A percentile compares a stretch with the other conserved stretches of the same genome.
These are phyloP conservation scores for Sclerospora graminicola DNA, from an alignment of 352 stramenopile species.

Conservation along the genomic window DNA sequence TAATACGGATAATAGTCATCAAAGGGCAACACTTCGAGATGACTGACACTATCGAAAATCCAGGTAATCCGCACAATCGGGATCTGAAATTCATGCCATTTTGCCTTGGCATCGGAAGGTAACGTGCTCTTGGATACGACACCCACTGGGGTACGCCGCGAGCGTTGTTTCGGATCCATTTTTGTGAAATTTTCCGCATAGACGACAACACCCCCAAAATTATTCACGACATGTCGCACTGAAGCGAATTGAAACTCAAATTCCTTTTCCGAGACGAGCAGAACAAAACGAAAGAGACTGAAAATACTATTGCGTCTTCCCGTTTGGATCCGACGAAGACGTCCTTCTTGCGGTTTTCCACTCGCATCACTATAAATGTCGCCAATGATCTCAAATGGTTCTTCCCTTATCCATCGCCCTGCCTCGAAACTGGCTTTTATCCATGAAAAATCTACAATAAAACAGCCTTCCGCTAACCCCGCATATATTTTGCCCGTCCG, in stretches of 20 bases:
- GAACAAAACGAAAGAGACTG: conserved; percentile 56
- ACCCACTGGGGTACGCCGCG: conserved; percentile 38
- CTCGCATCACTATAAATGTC: conserved; percentile 72
- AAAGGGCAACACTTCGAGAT: conserved; percentile 72
- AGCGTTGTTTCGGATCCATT: conserved; percentile 12
- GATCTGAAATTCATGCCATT: conserved; percentile 62
- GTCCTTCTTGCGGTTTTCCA: conserved; percentile 58
- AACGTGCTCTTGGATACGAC: conserved; percentile 67
- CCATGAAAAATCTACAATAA: conserved; percentile 73
- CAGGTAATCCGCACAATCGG: conserved; percentile 81
- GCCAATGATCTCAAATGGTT: conserved; percentile 62
- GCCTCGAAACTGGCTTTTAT: conserved; percentile 50
- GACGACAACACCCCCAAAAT: conserved; percentile 54
- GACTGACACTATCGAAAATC: conserved; percentile 84
- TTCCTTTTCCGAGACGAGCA: conserved; percentile 52
- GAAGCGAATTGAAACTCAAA: conserved; percentile 71
- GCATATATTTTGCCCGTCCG: conserved; percentile 84
- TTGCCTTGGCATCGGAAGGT: conserved; percentile 34
- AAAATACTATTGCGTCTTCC: conserved; percentile 69
- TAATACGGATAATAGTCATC: conserved; percentile 84
- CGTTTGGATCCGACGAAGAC: conserved; percentile 33
- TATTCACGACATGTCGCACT: conserved; percentile 44
- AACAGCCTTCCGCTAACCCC: conserved; percentile 56
- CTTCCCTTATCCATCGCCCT: conserved; percentile 55
- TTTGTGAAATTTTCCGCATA: conserved; percentile 19